These are phyloP conservation scores for Mollisia scopiformis DNA, from an alignment of 2,329 filamentous ascomycete genomes.

Conservation along the genomic window DNA sequence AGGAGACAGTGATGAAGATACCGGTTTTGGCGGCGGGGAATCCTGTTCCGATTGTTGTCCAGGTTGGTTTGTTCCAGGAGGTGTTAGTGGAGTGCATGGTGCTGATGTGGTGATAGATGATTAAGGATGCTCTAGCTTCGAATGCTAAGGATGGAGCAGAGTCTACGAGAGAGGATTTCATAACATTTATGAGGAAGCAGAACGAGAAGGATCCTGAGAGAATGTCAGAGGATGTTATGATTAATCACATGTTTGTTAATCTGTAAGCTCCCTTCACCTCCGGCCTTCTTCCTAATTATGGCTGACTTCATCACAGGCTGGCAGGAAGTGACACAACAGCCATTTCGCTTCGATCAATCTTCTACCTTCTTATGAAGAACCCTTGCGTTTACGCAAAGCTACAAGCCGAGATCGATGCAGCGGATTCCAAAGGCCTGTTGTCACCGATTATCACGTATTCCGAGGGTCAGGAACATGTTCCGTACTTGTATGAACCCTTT, in stretches of 20 bases:
- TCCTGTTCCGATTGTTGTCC: background rate
- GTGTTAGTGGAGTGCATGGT: no score
- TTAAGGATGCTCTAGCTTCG: background rate
- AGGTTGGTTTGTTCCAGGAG: background rate
- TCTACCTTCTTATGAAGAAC: conserved; percentile 21
- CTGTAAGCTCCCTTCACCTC: conserved; percentile 1
- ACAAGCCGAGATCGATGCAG: conserved; percentile 11
- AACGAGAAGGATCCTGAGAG: background rate
- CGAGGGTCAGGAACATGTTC: background rate
- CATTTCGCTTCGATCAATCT: conserved; percentile 15
- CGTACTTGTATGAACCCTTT: conserved; percentile 3
- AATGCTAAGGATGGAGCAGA: background rate
- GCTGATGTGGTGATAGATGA: background rate
- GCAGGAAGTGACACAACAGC: conserved; percentile 21
- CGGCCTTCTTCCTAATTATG: background rate
- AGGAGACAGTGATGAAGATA: background rate
- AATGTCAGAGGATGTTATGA: conserved; percentile 3
- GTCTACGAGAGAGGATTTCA: background rate
- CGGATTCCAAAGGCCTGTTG: conserved; percentile 4
- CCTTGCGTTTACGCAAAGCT: conserved; percentile 12
- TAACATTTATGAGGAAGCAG: conserved; percentile 1
- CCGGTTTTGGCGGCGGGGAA: background rate
- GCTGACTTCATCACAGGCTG: background rate
- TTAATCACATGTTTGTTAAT: conserved; percentile 14
- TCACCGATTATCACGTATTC: conserved; percentile 4